Percentiles rank a stretch among this genome's conserved stretches.
Evolutionary conservation across 2,329 filamentous ascomycete genomes (phyloP).

Genomic region (Colletotrichum australisinense): DNA sequence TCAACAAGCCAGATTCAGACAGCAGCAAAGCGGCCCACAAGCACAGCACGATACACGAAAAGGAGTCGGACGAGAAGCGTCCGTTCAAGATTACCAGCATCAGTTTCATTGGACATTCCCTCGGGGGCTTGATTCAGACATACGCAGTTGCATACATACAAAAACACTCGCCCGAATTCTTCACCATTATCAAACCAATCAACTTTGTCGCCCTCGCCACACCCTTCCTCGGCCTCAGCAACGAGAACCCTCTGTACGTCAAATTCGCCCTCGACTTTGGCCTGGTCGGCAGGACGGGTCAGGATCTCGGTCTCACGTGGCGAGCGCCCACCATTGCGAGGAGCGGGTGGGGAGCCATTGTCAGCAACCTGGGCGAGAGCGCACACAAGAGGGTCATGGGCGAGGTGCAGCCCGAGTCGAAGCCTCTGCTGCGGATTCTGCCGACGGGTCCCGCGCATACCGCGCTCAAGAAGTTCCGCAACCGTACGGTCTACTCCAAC

Average conservation of each 20-base stretch:
- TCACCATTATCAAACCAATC: conserved; percentile 84
- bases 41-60: conserved; percentile 69
- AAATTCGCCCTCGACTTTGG: conserved; percentile 98
- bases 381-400: conserved; percentile 69
- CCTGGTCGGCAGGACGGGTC: conserved; percentile 92
- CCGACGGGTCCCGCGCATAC: conserved; percentile 92
- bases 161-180: conserved; percentile 93
- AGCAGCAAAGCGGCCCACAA: conserved; percentile 61
- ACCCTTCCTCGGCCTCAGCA: conserved; percentile 90
- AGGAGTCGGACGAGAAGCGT: conserved; percentile 51
- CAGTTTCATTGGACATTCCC: conserved; percentile 92
- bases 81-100: conserved; percentile 92
- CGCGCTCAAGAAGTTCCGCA: conserved; percentile 87
- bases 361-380: conserved; percentile 82
- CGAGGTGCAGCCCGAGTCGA: conserved; percentile 79
- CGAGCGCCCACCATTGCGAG: conserved; percentile 85
- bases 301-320: conserved; percentile 96
- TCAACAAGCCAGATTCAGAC: conserved; percentile 55
- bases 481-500: conserved; percentile 94
- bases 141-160: conserved; percentile 97
- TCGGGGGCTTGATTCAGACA: conserved; percentile 90
- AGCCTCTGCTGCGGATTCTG: conserved; percentile 87
- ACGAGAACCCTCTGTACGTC: conserved; percentile 97
- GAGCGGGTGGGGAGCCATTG: conserved; percentile 89
- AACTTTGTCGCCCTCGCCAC: conserved; percentile 93